phyloP scores from a whole-genome alignment of 2,329 filamentous ascomycete genomes.

The Pyricularia grisea region DNA sequence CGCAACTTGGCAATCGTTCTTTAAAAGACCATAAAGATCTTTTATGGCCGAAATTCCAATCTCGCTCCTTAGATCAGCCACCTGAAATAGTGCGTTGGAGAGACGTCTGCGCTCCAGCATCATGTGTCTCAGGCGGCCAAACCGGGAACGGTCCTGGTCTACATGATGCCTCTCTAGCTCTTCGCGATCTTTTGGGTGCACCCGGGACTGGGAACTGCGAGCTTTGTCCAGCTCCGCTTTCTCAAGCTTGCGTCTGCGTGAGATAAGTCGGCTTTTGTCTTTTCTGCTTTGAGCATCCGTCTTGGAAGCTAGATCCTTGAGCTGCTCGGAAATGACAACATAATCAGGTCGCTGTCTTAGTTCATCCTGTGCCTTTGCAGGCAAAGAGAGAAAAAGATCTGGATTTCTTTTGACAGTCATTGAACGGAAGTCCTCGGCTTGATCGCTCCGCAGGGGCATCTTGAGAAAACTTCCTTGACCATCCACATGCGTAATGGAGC shows the following conservation, averaged over 20 bases:
- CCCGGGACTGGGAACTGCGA: neutral
- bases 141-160: neutral
- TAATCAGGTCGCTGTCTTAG: neutral
- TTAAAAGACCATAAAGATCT: neutral
- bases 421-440: neutral
- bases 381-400: neutral
- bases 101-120: neutral
- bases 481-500: no score
- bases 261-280: neutral
- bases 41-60: neutral
- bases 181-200: slow-evolving; percentile 2
- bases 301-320: neutral
- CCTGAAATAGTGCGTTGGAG: neutral
- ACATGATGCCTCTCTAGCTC: neutral
- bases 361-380: neutral
- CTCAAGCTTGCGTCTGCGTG: neutral
- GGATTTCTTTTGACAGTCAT: slow-evolving; percentile 1
- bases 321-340: neutral
- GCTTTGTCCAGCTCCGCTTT: neutral
- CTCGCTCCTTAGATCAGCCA: neutral
- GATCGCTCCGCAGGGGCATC: neutral
- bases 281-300: neutral
- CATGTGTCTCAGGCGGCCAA: neutral
- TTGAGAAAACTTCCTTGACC: neutral
- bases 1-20: neutral